Evolutionary conservation across 306 rosid genomes (phyloP), one percentile per base, ranked within the genome.

Genomic region (Mimosa pudica): DNA sequence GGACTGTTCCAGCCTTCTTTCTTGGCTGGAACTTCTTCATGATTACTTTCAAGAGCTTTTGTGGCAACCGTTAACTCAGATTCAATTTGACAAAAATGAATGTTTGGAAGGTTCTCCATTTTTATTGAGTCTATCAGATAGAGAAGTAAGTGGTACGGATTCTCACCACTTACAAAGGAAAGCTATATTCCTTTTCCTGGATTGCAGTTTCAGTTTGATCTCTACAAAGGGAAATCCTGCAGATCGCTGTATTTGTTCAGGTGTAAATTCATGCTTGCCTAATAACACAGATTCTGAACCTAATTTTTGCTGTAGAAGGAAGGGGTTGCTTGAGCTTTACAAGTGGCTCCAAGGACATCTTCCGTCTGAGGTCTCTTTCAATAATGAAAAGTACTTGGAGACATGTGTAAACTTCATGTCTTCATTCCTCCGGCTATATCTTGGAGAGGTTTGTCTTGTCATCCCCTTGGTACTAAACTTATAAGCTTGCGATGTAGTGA

Each of bases 61-160:
- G 86, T 42, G 36, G 67, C 83, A 74, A 32, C 90, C 93, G 62
- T 82, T 89, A 17, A 44, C 62, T 67, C 76, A 80, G 20, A 78
- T 72, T 65, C 78, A 82, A 58, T 76, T 84, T 81, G 79, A 77
- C 82, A 82, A 79, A 75, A 89, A 84, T 82, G 89, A 86, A 82
- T 85, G 89, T 81, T 86, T 91, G 18, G 93, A 92, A 80, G 95
- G 89, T 70, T 94, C 98, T 81, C 97, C 97, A 46, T 94, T 94
- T 82, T 84, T 87, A 8, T 77, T 79, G 79, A 86, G 84, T 81
- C 67, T 90, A 80, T 81, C 83, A 48, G 92, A 85, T 77, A 84
- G 76, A 76, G 88, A 89, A 85, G 85, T 79, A 74, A 49, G 65
- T 55, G 68, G 79, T 76, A 75, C 62, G 45, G 84, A 80, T 78